Evolutionary conservation across 306 rosid genomes (phyloP), one percentile per base, ranked within the genome.

Genomic region (Pyrus communis): DNA sequence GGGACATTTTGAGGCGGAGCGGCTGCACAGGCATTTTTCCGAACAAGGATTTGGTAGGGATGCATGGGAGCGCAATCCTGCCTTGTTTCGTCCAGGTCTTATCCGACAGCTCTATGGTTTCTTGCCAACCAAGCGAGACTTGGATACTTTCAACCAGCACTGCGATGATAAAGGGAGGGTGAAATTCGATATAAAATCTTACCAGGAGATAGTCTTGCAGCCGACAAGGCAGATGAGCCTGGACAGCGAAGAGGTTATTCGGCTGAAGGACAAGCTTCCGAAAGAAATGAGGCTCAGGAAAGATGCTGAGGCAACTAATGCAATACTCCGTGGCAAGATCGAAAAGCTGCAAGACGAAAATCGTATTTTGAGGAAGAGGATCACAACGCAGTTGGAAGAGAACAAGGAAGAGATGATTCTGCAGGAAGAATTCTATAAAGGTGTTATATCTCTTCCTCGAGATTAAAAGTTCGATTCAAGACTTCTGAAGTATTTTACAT

Each of bases 1-100:
- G 40, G 98, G 98, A 22, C 89, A 87, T 80, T 74, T 85, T 14
- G 97, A 91, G 82, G 97, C 96, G 65, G 98, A 88, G 69, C 96
- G 90, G 59, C 84, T 91, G 68, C 85, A 93, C 83, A 89, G 89
- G 75, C 89, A 88, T 88, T 93, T 91, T 80, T 22, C 71, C 3
- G 93, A 78, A 14, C 87, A 93, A 82, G 88, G 96, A 82, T 85
- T 91, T 6, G 88, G 89, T 77, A 88, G 75, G 78, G 80, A 88
- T 62, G 80, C 92, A 61, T 93, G 98, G 98, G 82, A 81, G 73
- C 73, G 25, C 21, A 12, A 60, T 27, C 93, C 77, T 45, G 40
- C 14, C 43, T 55, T 86, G 22, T 86, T 72, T 84, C 76, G 65
- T 28, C 88, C 86, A 27, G 93, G 97, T 71, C 96, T 91, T 28